Conservation (phyloP, 1,284 basidiomycete genomes). For the Sporisorium exsertum region DNA sequence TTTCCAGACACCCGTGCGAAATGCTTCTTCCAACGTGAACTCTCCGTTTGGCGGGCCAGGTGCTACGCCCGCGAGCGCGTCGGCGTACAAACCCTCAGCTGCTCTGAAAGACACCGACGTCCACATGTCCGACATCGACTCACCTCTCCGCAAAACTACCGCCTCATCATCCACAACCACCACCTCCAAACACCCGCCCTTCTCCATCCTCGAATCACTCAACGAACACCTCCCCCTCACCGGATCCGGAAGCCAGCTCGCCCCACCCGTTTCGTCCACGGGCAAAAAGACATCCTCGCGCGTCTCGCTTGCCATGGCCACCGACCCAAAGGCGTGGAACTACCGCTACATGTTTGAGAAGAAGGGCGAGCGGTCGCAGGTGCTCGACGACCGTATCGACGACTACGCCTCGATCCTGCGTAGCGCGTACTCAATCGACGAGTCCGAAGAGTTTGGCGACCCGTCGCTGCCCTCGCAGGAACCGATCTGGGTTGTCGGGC, state of each 20-base stretch:
- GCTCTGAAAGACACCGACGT: conserved; percentile 9
- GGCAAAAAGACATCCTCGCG: conserved; percentile 37
- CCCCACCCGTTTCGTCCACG: background rate
- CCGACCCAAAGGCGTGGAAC: conserved; percentile 62
- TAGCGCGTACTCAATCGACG: conserved; percentile 46
- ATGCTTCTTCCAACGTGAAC: background rate
- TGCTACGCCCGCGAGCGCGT: conserved; percentile 34
- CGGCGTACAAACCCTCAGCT: conserved; percentile 28
- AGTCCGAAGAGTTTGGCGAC: conserved; percentile 56
- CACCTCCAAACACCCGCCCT: background rate
- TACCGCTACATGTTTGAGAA: conserved; percentile 69
- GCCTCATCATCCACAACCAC: background rate
- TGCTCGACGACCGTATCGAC: conserved; percentile 62
- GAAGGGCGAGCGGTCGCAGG: conserved; percentile 59
- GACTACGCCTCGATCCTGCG: conserved; percentile 52
- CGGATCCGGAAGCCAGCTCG: conserved; percentile 36
- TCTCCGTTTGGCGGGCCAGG: conserved; percentile 30
- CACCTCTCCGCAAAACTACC: conserved; percentile 18
- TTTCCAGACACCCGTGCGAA: conserved; percentile 34
- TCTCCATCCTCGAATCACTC: conserved; percentile 54
- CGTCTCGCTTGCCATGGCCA: conserved; percentile 63
- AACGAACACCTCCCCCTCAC: conserved; percentile 47
- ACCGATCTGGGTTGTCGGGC: conserved; percentile 62
- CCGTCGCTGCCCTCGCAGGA: conserved; percentile 59
- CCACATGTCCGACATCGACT: conserved; percentile 43